Evolutionary conservation across 257 asterid species (phyloP), one percentile per base, ranked within the genome.

Genomic region (Solanum corneliomulleri): DNA sequence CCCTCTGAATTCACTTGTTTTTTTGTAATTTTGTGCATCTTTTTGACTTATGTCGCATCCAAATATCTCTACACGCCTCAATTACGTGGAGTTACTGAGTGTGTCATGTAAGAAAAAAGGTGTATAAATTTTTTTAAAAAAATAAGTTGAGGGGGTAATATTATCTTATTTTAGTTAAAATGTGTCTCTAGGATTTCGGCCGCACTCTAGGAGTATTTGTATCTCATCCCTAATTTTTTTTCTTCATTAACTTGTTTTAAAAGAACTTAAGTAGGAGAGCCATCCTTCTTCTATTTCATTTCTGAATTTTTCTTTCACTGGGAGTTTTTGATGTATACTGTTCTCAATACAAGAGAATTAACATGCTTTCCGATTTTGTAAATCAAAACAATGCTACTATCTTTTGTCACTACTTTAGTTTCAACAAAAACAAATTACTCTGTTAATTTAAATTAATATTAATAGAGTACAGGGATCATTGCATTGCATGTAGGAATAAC

Each of bases 1-100:
- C 1, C 35, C 35, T 33, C 0, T 33, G 35, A 33, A 1, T 33
- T 0, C 5, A 0, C 35, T 33, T 33, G 0, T 4, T 33, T 33
- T 33, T 33, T 33, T 33, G 1, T 33, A 33, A 33, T 33, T 33
- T 33, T 33, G 1, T 33, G 35, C 35, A 33, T 5, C 5, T 33
- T 33, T 33, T 33, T 33, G 0, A 33, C 5, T 33, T 33, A 33
- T 33, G 35, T 33, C 1, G 5, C 5, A 33, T 33, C 5, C 5
- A 33, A 33, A 33, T 33, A 33, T 33, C 35, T 33, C 35, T 33
- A 33, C 5, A 33, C 5, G 35, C 5, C 35, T 33, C 35, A 33
- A 33, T 33, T 33, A 33, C 5, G 5, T 33, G 35, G 35, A 33
- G 35, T 33, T 5, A 33, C 5, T 33, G 35, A 33, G 5, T 33